Conservation (phyloP, 2,329 filamentous ascomycete genomes). For the Fusarium torulosum region DNA sequence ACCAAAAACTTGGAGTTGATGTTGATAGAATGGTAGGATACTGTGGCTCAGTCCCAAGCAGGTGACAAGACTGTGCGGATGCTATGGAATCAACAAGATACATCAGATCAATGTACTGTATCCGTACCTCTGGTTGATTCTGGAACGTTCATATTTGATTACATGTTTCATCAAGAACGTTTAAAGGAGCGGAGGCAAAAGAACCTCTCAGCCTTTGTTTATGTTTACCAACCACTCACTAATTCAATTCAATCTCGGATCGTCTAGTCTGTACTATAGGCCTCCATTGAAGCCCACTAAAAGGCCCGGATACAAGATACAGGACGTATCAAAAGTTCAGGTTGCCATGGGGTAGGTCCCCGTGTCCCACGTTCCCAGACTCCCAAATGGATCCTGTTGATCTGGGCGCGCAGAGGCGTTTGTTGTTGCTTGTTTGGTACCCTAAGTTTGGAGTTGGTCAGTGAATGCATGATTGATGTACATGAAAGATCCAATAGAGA, state of each 20-base stretch:
- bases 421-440: conserved; percentile 8
- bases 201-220: conserved; percentile 18
- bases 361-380: neutral
- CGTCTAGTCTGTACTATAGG: conserved; percentile 12
- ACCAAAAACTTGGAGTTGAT: conserved; percentile 11
- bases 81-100: conserved; percentile 11
- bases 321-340: conserved; percentile 14
- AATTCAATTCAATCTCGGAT: conserved; percentile 36
- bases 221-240: conserved; percentile 27
- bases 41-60: conserved; percentile 18
- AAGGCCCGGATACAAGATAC: conserved; percentile 26
- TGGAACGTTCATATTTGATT: conserved; percentile 21
- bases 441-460: neutral
- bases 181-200: conserved; percentile 22
- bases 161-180: conserved; percentile 9
- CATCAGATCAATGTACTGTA: conserved; percentile 2
- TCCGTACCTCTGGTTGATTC: conserved; percentile 12
- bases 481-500: neutral
- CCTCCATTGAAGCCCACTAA: conserved; percentile 27
- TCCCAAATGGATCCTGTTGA: neutral
- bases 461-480: neutral
- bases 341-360: conserved; percentile 3
- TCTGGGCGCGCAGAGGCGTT: conserved; percentile 3
- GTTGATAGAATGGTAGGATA: neutral
- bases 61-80: neutral